A percentile compares a stretch with the other conserved stretches of the same genome.
Conservation (phyloP, 1,284 basidiomycete species). For the Pholiota adiposa region DNA sequence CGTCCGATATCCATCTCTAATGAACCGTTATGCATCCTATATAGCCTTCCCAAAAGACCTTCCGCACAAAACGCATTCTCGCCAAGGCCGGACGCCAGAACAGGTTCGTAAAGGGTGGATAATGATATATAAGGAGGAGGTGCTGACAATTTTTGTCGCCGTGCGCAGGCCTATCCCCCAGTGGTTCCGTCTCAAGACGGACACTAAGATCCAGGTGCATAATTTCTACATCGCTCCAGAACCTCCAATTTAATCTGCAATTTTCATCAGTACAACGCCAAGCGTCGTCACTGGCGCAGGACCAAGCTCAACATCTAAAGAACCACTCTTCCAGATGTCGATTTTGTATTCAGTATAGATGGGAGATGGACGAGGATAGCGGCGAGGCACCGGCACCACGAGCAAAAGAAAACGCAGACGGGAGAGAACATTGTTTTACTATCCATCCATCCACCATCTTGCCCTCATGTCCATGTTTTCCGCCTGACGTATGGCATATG, state of each 20-base stretch:
- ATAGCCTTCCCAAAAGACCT: constrained; percentile 97
- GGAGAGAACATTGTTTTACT: constrained; percentile 14
- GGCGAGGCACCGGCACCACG: constrained; percentile 2
- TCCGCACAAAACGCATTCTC: constrained; percentile 95
- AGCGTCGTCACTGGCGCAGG: constrained; percentile 93
- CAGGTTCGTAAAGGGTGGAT: constrained; percentile 61
- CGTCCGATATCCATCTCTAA: constrained; percentile 6
- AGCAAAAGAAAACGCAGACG: constrained; percentile 14
- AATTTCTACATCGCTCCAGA: not conserved
- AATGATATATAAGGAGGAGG: not conserved
- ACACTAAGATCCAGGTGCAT: constrained; percentile 91
- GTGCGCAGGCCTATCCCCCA: constrained; percentile 86
- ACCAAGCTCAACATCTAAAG: constrained; percentile 92
- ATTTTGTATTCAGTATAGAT: constrained; percentile 16
- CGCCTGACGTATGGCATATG: constrained; percentile 23
- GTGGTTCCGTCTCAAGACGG: constrained; percentile 98
- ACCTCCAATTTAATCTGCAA: not conserved
- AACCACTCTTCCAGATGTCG: constrained; percentile 7
- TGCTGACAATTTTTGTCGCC: constrained; percentile 18
- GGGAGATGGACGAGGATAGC: not conserved
- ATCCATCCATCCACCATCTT: constrained; percentile 9
- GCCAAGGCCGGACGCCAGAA: constrained; percentile 97
- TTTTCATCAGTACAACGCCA: constrained; percentile 81
- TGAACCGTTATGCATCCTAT: constrained; percentile 13
- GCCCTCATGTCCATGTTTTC: constrained; percentile 16